Base-by-base conservation (phyloP, 2,329 filamentous ascomycete genomes). In the Aspergillus pseudonomiae region DNA sequence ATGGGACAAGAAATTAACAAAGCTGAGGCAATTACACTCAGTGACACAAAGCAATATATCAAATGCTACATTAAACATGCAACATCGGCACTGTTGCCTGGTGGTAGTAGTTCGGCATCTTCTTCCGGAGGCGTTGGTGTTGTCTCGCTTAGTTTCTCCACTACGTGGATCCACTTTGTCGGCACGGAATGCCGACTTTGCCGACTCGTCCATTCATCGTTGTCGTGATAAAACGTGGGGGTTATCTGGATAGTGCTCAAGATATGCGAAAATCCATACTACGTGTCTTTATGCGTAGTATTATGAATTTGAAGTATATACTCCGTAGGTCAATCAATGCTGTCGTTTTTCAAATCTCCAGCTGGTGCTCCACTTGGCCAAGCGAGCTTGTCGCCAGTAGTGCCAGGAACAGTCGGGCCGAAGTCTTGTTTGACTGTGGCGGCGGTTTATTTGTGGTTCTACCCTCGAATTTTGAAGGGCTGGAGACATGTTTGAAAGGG, bases 381-480 rank as follows among this genome's bases (percentile, higher is more conserved):
- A 60, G 58, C 34, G 43, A 60, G 58, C 58, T 60, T 60, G 58
- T 60, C 48, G 57, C 34, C 28, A 53, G 12, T 43, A 19, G 57
- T 43, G n/a, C 45, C 46, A 59, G 16, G 57, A 32, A 16, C 45
- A 32, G 24, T 39, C 45, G 32, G n/a, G 26, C 36, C 14, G 16
- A 21, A 57, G 52, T 54, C 32, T 54, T 30, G 50, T 28, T 39
- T 9, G 6, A 16, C 34, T 16, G 43, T 46, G 43, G 43, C 43
- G 43, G 43, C 14, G 12, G 6, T 28, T 50, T 4, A 28, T 28
- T 14, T 28, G 6, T 26, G 12, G 45, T 11, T 30, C 14, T n/a
- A n/a, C 14, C 30, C 26, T 24, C 12, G 19, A 24, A 48, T 7
- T 48, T 24, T 10, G 4, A 26, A 48, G 24, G 24, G 24, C 5